Evolutionary conservation across 441 rosid species (phyloP).

Genomic region (Pelargonium citronellum): DNA sequence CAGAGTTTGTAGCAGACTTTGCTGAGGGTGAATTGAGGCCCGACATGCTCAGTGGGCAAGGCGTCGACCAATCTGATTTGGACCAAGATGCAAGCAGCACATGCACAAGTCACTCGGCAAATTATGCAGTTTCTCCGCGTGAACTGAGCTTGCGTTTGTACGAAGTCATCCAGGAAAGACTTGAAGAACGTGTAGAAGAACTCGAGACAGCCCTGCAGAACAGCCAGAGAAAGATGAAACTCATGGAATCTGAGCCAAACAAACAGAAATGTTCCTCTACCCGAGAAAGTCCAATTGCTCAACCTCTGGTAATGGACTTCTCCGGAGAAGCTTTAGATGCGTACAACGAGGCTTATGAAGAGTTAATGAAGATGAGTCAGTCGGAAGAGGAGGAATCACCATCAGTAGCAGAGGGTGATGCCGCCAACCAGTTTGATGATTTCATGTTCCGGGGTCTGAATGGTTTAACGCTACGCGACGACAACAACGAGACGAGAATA

Average conservation of each 20-base stretch:
- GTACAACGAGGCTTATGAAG: conserved; percentile 62
- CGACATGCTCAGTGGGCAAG: conserved; percentile 28
- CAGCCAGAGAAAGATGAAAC: conserved; percentile 56
- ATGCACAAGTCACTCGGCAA: conserved; percentile 43
- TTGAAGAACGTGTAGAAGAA: conserved; percentile 54
- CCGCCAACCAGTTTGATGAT: conserved; percentile 18
- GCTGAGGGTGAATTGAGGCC: conserved; percentile 58
- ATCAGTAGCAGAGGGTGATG: conserved; percentile 11
- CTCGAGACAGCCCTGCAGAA: conserved; percentile 66
- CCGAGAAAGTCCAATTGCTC: conserved; percentile 30
- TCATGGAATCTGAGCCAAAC: conserved; percentile 43
- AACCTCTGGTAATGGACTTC: conserved; percentile 62
- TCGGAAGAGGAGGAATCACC: conserved; percentile 52
- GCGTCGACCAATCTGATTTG: conserved; percentile 30
- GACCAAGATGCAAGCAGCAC: conserved; percentile 51
- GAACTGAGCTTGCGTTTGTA: conserved; percentile 68
- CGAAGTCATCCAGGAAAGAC: conserved; percentile 62
- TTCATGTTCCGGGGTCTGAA: conserved; percentile 25
- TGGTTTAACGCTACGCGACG: not conserved
- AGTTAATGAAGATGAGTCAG: conserved; percentile 49
- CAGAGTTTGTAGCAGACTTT: conserved; percentile 48
- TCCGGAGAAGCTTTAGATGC: conserved; percentile 75
- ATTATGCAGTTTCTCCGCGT: conserved; percentile 67
- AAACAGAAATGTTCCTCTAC: conserved; percentile 29
- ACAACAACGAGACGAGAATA: not conserved